Conservation (phyloP, 2,329 filamentous ascomycete genomes). For the Cercospora sojina region DNA sequence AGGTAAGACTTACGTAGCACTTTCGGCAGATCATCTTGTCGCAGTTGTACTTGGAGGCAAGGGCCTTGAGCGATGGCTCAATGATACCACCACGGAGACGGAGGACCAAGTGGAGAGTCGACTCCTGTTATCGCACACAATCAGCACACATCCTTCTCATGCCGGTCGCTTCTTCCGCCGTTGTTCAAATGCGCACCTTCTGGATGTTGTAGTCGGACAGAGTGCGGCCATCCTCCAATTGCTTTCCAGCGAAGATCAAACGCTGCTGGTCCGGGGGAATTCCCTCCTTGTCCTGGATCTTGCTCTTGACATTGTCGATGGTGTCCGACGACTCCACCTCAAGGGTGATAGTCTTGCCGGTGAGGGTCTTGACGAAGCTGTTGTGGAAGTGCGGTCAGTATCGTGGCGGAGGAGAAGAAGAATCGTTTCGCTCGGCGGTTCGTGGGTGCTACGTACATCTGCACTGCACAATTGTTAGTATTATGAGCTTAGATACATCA, state of each 20-base stretch:
- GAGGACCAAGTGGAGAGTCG: conserved; percentile 96
- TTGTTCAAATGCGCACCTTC: conserved; percentile 64
- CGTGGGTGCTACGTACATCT: conserved; percentile 34
- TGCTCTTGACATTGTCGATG: conserved; percentile 99
- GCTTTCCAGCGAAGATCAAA: conserved; percentile 98
- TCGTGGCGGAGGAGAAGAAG: conserved; percentile 6
- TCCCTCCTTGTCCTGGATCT: conserved; percentile 99
- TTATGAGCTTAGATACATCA: background rate
- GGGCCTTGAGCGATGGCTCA: conserved; percentile 96
- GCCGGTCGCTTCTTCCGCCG: background rate
- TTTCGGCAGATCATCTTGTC: conserved; percentile 99
- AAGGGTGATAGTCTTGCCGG: conserved; percentile 99
- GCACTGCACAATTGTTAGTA: conserved; percentile 35
- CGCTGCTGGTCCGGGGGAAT: conserved; percentile 98
- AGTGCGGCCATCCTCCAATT: conserved; percentile 96
- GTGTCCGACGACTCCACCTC: conserved; percentile 99
- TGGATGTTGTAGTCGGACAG: conserved; percentile 99
- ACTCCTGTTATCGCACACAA: conserved; percentile 64
- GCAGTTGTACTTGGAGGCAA: conserved; percentile 99
- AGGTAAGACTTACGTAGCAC: conserved; percentile 77
- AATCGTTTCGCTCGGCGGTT: conserved; percentile 19
- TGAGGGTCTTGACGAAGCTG: conserved; percentile 99
- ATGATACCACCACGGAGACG: conserved; percentile 99
- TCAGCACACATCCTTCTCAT: conserved; percentile 20
- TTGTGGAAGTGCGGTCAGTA: conserved; percentile 33